Base-by-base conservation (phyloP, 192 early-diverging fungal genomes). In the Podila minutissima region DNA sequence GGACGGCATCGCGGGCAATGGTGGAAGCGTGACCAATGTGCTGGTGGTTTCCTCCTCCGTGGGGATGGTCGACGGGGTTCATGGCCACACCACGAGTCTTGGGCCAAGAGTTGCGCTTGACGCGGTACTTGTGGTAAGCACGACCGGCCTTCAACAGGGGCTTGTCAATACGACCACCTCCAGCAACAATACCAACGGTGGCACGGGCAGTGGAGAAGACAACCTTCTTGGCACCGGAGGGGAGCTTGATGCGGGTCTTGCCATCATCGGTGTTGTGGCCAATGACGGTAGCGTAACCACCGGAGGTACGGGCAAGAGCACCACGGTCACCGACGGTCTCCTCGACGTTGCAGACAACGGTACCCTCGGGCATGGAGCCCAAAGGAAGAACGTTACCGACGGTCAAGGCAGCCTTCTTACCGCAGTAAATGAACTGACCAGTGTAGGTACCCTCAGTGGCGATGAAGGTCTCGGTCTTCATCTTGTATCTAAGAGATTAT, bases 41-140 rank as follows among this genome's bases (percentile, higher is more conserved):
- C 92, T 99, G 98, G 88, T 99, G 98, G 95, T 99, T 99, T 99
- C 97, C 97, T 96, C 97, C 97, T 95, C 94, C 94, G 84, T 94
- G 41, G 41, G 41, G 41, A 46, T 46, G 41, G 41, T 46, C 41
- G 41, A 46, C 98, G 72, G 98, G 89, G 78, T 86, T 92, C 66
- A 99, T 91, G 67, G 92, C 83, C 53, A 93, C 94, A 99, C 98
- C 90, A 98, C 97, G 96, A 89, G 98, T 99, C 87, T 94, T 95
- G 82, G 98, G 98, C 98, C 98, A 99, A 82, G 88, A 91, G 96
- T 99, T 98, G 83, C 97, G 94, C 95, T 99, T 99, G 89, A 93
- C 98, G 74, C 90, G 91, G 94, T 93, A 96, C 93, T 98, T 98
- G 95, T 95, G 96, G 94, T 93, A 95, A 83, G 98, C 97, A 94